phyloP scores from a whole-genome alignment of 192 early-diverging fungal species.

The Chytriomyces sp. region DNA sequence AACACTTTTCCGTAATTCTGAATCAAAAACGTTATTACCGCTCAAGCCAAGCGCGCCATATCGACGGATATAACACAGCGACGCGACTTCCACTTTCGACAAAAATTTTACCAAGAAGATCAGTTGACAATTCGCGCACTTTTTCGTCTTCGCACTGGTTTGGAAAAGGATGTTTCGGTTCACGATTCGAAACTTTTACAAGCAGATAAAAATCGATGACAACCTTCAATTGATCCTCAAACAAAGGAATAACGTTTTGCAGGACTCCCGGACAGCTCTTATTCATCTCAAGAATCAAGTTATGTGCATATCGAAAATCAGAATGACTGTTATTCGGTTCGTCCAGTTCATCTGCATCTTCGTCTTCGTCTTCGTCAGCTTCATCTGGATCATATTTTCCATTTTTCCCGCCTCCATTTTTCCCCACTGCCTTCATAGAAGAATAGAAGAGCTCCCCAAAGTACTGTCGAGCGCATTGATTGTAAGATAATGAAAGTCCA shows the following conservation, averaged over 20 bases:
- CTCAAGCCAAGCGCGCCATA: constrained; percentile 86
- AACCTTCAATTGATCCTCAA: constrained; percentile 89
- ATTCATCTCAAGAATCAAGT: constrained; percentile 83
- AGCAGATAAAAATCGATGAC: neutral
- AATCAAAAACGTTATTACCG: constrained; percentile 52
- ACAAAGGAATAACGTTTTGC: constrained; percentile 88
- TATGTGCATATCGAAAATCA: constrained; percentile 68
- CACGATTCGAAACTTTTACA: neutral
- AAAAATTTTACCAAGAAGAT: constrained; percentile 89
- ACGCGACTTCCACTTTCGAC: constrained; percentile 73
- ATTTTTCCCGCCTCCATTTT: neutral
- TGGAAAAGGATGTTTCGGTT: neutral
- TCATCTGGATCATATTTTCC: neutral
- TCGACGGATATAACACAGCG: constrained; percentile 73
- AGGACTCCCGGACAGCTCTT: constrained; percentile 74
- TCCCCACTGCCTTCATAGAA: constrained; percentile 15
- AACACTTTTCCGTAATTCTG: constrained; percentile 67
- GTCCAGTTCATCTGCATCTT: constrained; percentile 36
- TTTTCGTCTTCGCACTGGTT: constrained; percentile 71
- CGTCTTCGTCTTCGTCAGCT: constrained; percentile 2
- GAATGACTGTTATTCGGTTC: constrained; percentile 29
- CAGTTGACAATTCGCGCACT: constrained; percentile 76
- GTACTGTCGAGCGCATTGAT: constrained; percentile 58
- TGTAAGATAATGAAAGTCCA: constrained; percentile 7
- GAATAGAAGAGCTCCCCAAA: constrained; percentile 79